Conservation (phyloP, 2,329 filamentous ascomycete species). For the Pseudohalonectria lignicola region DNA sequence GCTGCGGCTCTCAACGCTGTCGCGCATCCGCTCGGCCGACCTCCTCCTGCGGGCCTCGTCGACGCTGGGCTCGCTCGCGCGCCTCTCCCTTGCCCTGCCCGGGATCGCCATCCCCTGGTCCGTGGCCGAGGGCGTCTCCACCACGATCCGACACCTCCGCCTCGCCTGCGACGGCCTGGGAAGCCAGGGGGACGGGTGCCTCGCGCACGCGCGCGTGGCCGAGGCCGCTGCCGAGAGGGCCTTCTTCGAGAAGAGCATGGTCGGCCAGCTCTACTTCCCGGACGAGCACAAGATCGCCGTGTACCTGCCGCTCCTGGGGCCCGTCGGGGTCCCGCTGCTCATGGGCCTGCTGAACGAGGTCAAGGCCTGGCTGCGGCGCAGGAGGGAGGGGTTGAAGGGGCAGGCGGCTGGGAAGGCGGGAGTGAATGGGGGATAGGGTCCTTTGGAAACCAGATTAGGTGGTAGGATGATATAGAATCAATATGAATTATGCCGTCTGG, state of each 20-base stretch:
- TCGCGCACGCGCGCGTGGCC: conserved; percentile 73
- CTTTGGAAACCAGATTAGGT: too few relatives aligned
- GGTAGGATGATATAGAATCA: too few relatives aligned
- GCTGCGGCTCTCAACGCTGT: conserved; percentile 72
- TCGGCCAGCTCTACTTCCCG: conserved; percentile 95
- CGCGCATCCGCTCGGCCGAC: conserved; percentile 75
- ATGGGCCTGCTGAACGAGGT: conserved; percentile 78
- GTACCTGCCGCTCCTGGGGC: conserved; percentile 83
- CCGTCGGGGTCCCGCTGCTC: conserved; percentile 78
- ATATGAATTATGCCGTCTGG: too few relatives aligned
- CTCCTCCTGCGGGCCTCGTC: conserved; percentile 83
- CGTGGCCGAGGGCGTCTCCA: conserved; percentile 76
- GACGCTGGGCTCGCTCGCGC: conserved; percentile 83
- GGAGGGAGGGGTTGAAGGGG: too few relatives aligned
- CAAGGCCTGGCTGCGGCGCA: conserved; percentile 45
- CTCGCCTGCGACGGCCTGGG: conserved; percentile 64
- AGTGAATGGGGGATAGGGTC: too few relatives aligned
- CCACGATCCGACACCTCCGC: conserved; percentile 67
- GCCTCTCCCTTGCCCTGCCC: conserved; percentile 71
- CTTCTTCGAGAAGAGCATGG: conserved; percentile 99
- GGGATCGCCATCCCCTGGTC: conserved; percentile 84
- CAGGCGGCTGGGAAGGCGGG: too few relatives aligned
- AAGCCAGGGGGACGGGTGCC: conserved; percentile 38
- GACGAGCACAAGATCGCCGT: conserved; percentile 98
- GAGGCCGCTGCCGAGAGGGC: conserved; percentile 84